Conservation (phyloP, 2,329 filamentous ascomycete species). For the Nemania serpens region DNA sequence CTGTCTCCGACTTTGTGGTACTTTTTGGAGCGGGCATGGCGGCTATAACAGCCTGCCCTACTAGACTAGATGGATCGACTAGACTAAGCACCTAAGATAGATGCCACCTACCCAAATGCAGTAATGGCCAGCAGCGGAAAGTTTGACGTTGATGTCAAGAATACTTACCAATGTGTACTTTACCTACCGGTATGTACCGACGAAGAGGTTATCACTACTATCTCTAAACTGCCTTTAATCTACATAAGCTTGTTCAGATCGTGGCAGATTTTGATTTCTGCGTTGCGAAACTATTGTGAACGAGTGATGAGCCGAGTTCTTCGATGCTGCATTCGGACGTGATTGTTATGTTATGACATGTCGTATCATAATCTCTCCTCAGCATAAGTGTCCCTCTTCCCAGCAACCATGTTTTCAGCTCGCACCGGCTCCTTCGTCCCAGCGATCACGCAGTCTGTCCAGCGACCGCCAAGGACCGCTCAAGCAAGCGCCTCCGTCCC, state of each 20-base stretch:
- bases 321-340: slow-evolving; percentile 8
- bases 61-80: background rate
- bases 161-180: background rate
- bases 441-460: background rate
- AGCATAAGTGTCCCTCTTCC: slow-evolving; percentile 6
- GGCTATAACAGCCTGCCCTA: background rate
- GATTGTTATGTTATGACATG: slow-evolving; percentile 19
- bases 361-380: slow-evolving; percentile 18
- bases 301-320: slow-evolving; percentile 6
- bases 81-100: no score
- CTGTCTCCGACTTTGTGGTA: slow-evolving; percentile 18
- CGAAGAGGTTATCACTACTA: background rate
- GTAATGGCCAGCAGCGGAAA: background rate
- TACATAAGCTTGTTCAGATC: no score
- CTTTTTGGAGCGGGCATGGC: slow-evolving; percentile 9
- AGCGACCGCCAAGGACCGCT: slow-evolving; percentile 1
- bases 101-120: background rate
- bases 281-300: background rate
- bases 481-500: background rate
- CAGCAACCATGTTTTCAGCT: slow-evolving; percentile 24
- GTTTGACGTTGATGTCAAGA: background rate
- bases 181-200: background rate
- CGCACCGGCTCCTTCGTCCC: slow-evolving; percentile 10
- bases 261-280: no score
- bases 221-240: no score